Percentiles rank a stretch among this genome's conserved stretches.
Evolutionary conservation across 2,329 filamentous ascomycete species (phyloP).

Genomic region (Colletotrichum trifolii): DNA sequence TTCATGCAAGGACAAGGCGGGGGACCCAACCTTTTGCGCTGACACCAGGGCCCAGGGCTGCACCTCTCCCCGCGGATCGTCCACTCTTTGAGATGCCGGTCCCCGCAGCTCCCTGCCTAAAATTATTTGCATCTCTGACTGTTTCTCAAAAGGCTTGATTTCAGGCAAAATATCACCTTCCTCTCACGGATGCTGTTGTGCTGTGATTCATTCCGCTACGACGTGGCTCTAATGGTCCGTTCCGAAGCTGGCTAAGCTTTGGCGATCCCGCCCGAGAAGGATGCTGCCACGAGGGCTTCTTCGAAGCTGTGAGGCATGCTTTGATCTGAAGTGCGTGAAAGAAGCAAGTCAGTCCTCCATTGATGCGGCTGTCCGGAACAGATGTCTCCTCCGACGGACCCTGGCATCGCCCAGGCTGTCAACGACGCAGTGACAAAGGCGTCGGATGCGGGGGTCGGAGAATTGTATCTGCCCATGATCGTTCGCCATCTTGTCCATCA

Average conservation of each 20-base stretch:
- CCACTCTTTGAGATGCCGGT: conserved; percentile 4
- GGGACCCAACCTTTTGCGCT: conserved; percentile 5
- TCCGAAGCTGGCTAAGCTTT: conserved; percentile 25
- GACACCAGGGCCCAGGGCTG: conserved; percentile 24
- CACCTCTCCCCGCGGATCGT: conserved; percentile 15
- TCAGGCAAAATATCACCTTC: conserved; percentile 24
- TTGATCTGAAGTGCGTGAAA: too few species aligned
- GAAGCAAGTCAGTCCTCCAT: too few species aligned
- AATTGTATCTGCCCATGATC: not conserved
- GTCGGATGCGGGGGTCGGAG: conserved; percentile 10
- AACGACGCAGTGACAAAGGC: not conserved
- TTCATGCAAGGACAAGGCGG: conserved; percentile 30
- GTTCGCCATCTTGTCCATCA: not conserved
- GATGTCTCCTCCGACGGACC: not conserved
- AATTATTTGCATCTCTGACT: conserved; percentile 13
- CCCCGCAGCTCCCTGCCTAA: conserved; percentile 19
- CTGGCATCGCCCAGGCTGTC: conserved; percentile 3
- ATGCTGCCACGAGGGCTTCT: conserved; percentile 12
- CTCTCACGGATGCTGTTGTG: not conserved
- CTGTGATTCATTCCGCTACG: conserved; percentile 20
- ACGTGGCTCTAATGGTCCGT: conserved; percentile 10
- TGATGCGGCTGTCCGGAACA: not conserved
- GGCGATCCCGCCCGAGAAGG: conserved; percentile 15
- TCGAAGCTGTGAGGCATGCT: too few species aligned
- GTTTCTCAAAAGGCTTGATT: conserved; percentile 7